phyloP scores from a whole-genome alignment of 495 filamentous ascomycete species.

The Trichodelitschia bisporula region DNA sequence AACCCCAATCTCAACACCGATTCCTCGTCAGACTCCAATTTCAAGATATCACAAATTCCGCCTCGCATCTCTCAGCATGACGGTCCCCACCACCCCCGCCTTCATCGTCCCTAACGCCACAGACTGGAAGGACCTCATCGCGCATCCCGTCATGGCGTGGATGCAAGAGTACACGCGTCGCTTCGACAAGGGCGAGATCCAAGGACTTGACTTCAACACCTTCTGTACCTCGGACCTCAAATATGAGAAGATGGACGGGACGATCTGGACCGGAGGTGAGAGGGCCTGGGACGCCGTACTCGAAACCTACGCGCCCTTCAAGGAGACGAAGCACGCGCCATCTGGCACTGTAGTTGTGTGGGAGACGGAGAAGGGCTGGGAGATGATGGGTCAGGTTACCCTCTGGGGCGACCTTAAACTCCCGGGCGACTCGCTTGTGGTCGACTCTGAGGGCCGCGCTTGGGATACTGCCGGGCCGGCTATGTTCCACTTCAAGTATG shows the following conservation, averaged over 20 bases:
- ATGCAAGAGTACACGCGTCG: neutral
- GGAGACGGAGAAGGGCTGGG: constrained; percentile 3
- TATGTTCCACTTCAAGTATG: constrained; percentile 4
- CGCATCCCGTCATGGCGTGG: neutral
- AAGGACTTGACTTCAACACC: neutral
- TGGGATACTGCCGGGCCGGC: constrained; percentile 3
- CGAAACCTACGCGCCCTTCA: constrained; percentile 3
- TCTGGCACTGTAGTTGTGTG: neutral
- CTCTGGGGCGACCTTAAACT: constrained; percentile 2
- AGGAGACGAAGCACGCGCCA: constrained; percentile 2
- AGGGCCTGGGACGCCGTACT: constrained; percentile 1
- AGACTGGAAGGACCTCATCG: neutral
- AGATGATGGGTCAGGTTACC: constrained; percentile 2
- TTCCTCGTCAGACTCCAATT: no score
- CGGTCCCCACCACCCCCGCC: neutral
- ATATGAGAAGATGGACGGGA: constrained; percentile 3
- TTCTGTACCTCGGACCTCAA: neutral
- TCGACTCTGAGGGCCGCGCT: constrained; percentile 3
- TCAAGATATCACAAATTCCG: no score
- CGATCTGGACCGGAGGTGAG: constrained; percentile 2
- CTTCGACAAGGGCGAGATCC: neutral
- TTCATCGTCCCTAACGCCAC: neutral
- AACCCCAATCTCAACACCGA: no score
- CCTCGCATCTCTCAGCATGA: neutral
- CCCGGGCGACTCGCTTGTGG: neutral